A percentile compares a stretch with the other conserved stretches of the same genome.
These are phyloP conservation scores for Globisporangium splendens DNA, from an alignment of 352 stramenopile species.

Conservation along the genomic window DNA sequence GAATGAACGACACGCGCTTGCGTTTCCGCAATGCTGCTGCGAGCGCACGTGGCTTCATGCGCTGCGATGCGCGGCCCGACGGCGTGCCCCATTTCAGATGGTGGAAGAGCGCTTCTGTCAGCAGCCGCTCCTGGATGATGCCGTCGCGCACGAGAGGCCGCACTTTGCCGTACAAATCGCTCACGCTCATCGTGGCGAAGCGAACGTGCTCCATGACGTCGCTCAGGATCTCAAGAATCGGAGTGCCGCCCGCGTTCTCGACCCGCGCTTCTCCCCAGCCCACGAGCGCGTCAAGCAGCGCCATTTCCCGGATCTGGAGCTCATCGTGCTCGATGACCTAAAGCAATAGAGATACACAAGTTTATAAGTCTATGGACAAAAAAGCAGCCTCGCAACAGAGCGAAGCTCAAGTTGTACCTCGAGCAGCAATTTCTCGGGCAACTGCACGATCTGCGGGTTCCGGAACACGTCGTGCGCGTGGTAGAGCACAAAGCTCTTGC, in stretches of 20 bases:
- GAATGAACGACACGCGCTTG: conserved; percentile 86
- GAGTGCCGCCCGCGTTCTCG: conserved; percentile 30
- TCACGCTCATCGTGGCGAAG: conserved; percentile 86
- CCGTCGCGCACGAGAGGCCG: conserved; percentile 61
- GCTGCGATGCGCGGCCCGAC: conserved; percentile 47
- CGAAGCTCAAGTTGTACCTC: conserved; percentile 30
- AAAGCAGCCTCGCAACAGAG: too few species aligned
- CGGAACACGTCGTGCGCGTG: conserved; percentile 82
- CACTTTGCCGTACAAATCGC: conserved; percentile 84
- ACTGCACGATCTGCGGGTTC: conserved; percentile 62
- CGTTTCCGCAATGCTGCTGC: conserved; percentile 68
- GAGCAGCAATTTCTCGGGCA: conserved; percentile 80
- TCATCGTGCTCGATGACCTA: conserved; percentile 76
- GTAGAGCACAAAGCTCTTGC: conserved; percentile 78
- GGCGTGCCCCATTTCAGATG: conserved; percentile 83
- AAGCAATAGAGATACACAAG: neutral
- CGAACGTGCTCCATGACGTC: conserved; percentile 84
- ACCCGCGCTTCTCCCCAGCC: conserved; percentile 77
- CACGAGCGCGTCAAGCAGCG: conserved; percentile 75
- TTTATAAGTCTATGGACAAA: too few species aligned
- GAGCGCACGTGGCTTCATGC: conserved; percentile 61
- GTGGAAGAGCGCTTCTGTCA: conserved; percentile 83
- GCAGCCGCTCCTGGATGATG: conserved; percentile 61
- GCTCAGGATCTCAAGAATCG: conserved; percentile 49
- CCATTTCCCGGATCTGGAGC: conserved; percentile 80